A percentile compares a stretch with the other conserved stretches of the same genome.
phyloP scores from a whole-genome alignment of 768 basidiomycete species.

The Leccinellum luteum region DNA sequence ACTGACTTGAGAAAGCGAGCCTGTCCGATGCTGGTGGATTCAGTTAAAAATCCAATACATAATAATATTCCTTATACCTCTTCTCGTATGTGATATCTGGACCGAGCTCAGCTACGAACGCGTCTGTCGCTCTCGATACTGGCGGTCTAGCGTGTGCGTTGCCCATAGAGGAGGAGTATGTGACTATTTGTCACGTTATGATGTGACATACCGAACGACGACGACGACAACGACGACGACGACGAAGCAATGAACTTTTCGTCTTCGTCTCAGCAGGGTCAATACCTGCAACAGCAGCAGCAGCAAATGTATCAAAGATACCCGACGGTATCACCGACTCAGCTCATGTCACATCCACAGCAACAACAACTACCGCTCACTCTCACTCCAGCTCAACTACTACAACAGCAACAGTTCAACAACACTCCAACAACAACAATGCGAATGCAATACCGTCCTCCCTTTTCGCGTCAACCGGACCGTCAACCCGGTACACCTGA shows the following conservation, averaged over 20 bases:
- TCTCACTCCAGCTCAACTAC: constrained; percentile 37
- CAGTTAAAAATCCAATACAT: too few species aligned
- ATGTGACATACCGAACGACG: constrained; percentile 15
- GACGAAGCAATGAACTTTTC: constrained; percentile 21
- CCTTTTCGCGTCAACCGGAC: constrained; percentile 23
- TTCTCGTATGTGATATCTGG: constrained; percentile 88
- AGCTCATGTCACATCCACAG: constrained; percentile 22
- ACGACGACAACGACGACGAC: neutral
- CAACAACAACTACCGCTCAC: constrained; percentile 18
- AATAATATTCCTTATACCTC: too few species aligned
- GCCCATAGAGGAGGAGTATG: constrained; percentile 53
- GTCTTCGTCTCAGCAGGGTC: constrained; percentile 21
- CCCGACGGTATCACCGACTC: constrained; percentile 22
- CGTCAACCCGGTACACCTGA: constrained; percentile 15
- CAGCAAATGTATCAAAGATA: neutral
- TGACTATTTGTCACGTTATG: constrained; percentile 28
- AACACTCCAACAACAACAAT: constrained; percentile 3
- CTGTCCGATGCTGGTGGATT: constrained; percentile 26
- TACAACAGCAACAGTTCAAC: constrained; percentile 33
- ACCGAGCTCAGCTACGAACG: constrained; percentile 86
- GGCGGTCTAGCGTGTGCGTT: constrained; percentile 67
- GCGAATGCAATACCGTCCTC: constrained; percentile 14
- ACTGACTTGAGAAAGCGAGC: constrained; percentile 68
- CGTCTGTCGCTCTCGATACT: constrained; percentile 66
- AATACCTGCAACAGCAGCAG: constrained; percentile 22